Conservation (phyloP, 495 filamentous ascomycete genomes). For the Penicillium antarcticum region DNA sequence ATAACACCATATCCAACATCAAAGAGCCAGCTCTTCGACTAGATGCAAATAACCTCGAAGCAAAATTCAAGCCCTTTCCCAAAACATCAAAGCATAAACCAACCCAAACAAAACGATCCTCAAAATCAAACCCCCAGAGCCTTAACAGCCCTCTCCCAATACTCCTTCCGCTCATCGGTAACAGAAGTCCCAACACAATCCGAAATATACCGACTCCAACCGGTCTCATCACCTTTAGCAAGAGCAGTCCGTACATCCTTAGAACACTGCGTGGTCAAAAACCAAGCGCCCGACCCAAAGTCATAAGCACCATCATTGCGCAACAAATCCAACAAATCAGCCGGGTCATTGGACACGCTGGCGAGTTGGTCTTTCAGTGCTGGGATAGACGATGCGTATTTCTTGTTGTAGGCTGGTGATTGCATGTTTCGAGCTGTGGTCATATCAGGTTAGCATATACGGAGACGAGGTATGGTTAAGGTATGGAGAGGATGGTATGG, state of each 20-base stretch:
- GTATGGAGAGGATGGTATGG: background rate
- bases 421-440: slow-evolving; percentile 72
- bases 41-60: background rate
- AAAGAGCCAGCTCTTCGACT: slow-evolving; percentile 11
- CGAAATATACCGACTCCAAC: slow-evolving; percentile 59
- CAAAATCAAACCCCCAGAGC: slow-evolving; percentile 31
- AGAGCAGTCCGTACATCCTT: slow-evolving; percentile 42
- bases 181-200: slow-evolving; percentile 58
- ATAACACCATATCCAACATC: background rate
- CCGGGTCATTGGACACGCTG: slow-evolving; percentile 33
- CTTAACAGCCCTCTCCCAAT: slow-evolving; percentile 50
- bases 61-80: background rate
- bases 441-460: background rate
- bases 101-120: background rate
- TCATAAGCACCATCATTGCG: slow-evolving; percentile 54
- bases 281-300: slow-evolving; percentile 77
- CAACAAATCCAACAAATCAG: slow-evolving; percentile 56
- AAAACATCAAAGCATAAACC: background rate
- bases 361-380: slow-evolving; percentile 39
- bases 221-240: slow-evolving; percentile 47
- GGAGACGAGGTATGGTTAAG: background rate
- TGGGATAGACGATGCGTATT: slow-evolving; percentile 60
- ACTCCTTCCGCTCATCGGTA: slow-evolving; percentile 46
- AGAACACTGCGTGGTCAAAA: slow-evolving; percentile 61
- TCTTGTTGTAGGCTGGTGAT: slow-evolving; percentile 52